A percentile compares a stretch with the other conserved stretches of the same genome.
Evolutionary conservation across 1,284 basidiomycete genomes (phyloP).

Genomic region (Xerocomus nothofagi): DNA sequence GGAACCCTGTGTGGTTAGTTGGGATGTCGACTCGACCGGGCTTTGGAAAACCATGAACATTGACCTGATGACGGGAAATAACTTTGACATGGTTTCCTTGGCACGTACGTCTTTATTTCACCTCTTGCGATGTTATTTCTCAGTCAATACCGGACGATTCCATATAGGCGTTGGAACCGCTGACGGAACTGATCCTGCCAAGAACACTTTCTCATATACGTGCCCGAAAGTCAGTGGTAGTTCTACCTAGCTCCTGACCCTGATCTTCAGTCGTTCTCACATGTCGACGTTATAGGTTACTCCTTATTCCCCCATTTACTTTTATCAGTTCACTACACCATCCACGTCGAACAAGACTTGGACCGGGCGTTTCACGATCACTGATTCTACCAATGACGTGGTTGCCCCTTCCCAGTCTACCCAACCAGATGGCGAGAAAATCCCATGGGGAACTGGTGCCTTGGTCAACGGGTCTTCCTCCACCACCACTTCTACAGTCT

Average conservation of each 20-base stretch:
- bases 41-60: constrained; percentile 68
- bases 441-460: constrained; percentile 71
- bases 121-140: neutral
- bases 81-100: constrained; percentile 68
- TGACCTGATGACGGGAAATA: constrained; percentile 78
- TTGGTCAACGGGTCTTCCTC: constrained; percentile 46
- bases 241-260: neutral
- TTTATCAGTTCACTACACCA: constrained; percentile 70
- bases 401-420: constrained; percentile 51
- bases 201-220: constrained; percentile 50
- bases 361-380: constrained; percentile 83
- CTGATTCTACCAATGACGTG: constrained; percentile 49
- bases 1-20: constrained; percentile 50
- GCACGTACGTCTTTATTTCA: constrained; percentile 50
- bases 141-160: neutral
- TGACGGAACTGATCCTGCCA: constrained; percentile 54
- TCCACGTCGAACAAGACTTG: constrained; percentile 51
- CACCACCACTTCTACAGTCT: constrained; percentile 23
- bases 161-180: constrained; percentile 48
- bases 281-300: constrained; percentile 46
- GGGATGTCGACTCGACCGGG: constrained; percentile 56
- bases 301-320: constrained; percentile 74
- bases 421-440: constrained; percentile 53
- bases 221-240: constrained; percentile 60
- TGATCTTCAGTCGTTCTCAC: neutral